Evolutionary conservation across 106 monocot species (phyloP).

Genomic region (Xerophyta viscosa): DNA sequence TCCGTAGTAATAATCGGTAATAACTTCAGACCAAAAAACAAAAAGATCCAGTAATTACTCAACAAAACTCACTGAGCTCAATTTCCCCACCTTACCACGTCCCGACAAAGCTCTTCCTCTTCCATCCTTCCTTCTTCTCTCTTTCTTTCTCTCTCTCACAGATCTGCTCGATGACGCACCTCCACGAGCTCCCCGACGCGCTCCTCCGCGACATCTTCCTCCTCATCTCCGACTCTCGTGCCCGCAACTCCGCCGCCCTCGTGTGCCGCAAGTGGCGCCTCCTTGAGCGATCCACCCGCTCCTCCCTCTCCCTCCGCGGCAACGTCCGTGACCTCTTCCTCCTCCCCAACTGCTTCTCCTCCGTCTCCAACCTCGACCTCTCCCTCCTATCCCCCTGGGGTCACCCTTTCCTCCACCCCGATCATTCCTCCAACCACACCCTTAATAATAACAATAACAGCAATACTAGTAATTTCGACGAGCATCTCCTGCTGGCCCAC

Average conservation of each 20-base stretch:
- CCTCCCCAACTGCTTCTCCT: conserved; percentile 59
- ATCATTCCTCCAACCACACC: neutral
- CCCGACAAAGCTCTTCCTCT: no score
- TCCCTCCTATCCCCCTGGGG: conserved; percentile 95
- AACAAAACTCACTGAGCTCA: no score
- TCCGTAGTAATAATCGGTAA: no score
- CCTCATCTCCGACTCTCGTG: conserved; percentile 36
- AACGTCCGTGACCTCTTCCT: conserved; percentile 54
- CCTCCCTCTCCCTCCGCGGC: conserved; percentile 70
- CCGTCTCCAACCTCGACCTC: conserved; percentile 68
- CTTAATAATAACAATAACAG: neutral
- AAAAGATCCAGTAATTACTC: no score
- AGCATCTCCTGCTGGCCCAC: conserved; percentile 17
- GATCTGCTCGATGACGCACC: conserved; percentile 5
- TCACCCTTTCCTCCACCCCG: conserved; percentile 15
- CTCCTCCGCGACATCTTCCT: conserved; percentile 42
- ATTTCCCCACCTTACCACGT: no score
- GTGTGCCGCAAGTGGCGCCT: conserved; percentile 42
- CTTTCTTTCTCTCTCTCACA: conserved; percentile 1
- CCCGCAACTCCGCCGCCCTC: conserved; percentile 57
- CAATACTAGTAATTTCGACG: neutral
- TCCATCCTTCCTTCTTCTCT: conserved; percentile 30
- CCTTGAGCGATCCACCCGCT: conserved; percentile 66
- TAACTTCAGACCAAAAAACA: no score
- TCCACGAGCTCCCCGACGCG: conserved; percentile 77